These are phyloP conservation scores for Linderniella brevidens DNA, from an alignment of 257 asterid genomes.

Conservation along the genomic window DNA sequence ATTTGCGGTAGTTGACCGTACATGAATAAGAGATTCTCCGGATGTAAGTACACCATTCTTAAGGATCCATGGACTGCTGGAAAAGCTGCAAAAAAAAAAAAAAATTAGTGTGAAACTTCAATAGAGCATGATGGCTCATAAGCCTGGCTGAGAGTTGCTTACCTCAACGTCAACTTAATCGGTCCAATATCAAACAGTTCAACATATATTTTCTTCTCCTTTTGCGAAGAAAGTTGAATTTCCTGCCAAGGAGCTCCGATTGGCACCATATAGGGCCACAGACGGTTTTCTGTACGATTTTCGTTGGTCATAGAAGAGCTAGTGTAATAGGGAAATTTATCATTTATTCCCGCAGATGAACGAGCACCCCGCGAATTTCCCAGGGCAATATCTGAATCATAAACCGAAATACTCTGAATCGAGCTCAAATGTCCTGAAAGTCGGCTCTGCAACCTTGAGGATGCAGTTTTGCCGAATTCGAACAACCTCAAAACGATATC, in stretches of 20 bases:
- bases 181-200: conserved; percentile 81
- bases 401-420: conserved; percentile 28
- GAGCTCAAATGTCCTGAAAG: conserved; percentile 29
- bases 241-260: conserved; percentile 99
- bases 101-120: conserved; percentile 3
- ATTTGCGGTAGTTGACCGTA: conserved; percentile 21
- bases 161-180: conserved; percentile 76
- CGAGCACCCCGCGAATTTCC: conserved; percentile 19
- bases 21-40: conserved; percentile 90
- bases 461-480: conserved; percentile 46
- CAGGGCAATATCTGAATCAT: conserved; percentile 22
- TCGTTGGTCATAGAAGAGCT: conserved; percentile 20
- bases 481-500: conserved; percentile 63
- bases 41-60: conserved; percentile 77
- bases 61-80: conserved; percentile 93
- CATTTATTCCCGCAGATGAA: conserved; percentile 20
- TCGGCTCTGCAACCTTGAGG: conserved; percentile 48
- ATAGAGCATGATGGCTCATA: neutral
- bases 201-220: conserved; percentile 73
- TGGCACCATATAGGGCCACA: conserved; percentile 52
- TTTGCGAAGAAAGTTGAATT: conserved; percentile 50
- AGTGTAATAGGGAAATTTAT: conserved; percentile 16
- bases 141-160: conserved; percentile 1
- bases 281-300: conserved; percentile 18
- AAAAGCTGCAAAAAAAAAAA: conserved; percentile 49